phyloP scores from a whole-genome alignment of 441 rosid genomes.

The Euphorbia celastroides region DNA sequence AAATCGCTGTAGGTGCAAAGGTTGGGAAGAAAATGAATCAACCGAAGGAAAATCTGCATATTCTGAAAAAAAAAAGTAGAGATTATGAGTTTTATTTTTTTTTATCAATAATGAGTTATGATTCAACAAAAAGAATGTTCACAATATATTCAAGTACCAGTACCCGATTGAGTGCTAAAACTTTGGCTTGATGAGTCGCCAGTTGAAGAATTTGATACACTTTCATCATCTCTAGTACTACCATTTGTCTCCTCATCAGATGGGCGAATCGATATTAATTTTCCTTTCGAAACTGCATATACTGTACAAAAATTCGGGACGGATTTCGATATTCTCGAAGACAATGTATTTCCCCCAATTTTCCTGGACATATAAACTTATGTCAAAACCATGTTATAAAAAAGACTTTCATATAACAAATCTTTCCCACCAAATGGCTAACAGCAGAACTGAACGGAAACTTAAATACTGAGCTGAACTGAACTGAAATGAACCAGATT shows the following conservation, averaged over 20 bases:
- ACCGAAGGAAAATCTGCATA: constrained; percentile 31
- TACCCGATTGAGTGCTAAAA: constrained; percentile 52
- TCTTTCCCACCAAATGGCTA: too few relatives aligned
- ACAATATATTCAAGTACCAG: constrained; percentile 2
- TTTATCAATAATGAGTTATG: too few relatives aligned
- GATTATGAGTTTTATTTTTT: neutral
- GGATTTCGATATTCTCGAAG: constrained; percentile 58
- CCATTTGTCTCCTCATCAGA: constrained; percentile 47
- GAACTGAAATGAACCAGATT: too few relatives aligned
- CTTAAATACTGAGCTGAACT: too few relatives aligned
- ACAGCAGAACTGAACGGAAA: too few relatives aligned
- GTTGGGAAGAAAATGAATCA: constrained; percentile 35
- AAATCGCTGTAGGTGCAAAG: constrained; percentile 30
- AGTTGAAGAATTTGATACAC: constrained; percentile 34
- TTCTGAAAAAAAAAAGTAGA: neutral
- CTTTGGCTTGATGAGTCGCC: constrained; percentile 36
- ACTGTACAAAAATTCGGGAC: constrained; percentile 74
- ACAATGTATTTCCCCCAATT: constrained; percentile 39
- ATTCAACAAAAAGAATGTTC: too few relatives aligned
- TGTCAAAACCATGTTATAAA: too few relatives aligned
- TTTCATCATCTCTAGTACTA: constrained; percentile 43
- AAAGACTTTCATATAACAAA: too few relatives aligned
- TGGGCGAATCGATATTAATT: constrained; percentile 71
- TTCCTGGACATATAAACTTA: constrained; percentile 38
- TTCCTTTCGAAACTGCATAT: constrained; percentile 72